phyloP scores from a whole-genome alignment of 2,329 filamentous ascomycete species.

The Colletotrichum sp. region DNA sequence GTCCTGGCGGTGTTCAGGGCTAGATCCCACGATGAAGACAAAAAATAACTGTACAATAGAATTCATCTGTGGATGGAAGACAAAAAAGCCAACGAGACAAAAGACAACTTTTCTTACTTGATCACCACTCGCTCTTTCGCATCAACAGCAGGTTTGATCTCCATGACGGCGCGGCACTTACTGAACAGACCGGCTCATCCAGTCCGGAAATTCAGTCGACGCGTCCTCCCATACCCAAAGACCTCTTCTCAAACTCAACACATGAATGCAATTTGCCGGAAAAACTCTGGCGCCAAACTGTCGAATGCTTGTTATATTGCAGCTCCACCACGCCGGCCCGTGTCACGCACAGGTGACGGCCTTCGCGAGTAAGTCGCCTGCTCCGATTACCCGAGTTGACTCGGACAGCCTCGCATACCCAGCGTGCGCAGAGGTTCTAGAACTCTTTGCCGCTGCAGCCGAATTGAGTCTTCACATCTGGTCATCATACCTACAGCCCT shows the following conservation, averaged over 20 bases:
- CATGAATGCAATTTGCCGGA: background rate
- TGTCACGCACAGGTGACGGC: background rate
- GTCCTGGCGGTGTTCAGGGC: background rate
- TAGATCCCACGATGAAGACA: background rate
- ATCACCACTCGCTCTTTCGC: background rate
- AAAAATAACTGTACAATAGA: background rate
- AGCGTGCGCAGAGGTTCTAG: background rate
- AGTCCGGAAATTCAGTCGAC: background rate
- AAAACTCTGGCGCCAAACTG: background rate
- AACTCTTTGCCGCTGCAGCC: background rate
- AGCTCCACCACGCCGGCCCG: background rate
- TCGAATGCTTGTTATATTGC: background rate
- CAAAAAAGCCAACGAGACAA: background rate
- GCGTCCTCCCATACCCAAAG: background rate
- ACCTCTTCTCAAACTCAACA: background rate
- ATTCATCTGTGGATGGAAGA: background rate
- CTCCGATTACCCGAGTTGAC: background rate
- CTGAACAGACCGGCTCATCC: background rate
- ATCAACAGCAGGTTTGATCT: background rate
- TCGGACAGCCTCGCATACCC: background rate
- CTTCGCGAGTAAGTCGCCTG: background rate
- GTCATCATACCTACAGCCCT: rapidly evolving
- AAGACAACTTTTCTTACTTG: background rate
- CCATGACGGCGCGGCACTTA: background rate
- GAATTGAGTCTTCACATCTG: background rate